Conservation (phyloP, 2,329 filamentous ascomycete species). For the Talaromyces funiculosus region DNA sequence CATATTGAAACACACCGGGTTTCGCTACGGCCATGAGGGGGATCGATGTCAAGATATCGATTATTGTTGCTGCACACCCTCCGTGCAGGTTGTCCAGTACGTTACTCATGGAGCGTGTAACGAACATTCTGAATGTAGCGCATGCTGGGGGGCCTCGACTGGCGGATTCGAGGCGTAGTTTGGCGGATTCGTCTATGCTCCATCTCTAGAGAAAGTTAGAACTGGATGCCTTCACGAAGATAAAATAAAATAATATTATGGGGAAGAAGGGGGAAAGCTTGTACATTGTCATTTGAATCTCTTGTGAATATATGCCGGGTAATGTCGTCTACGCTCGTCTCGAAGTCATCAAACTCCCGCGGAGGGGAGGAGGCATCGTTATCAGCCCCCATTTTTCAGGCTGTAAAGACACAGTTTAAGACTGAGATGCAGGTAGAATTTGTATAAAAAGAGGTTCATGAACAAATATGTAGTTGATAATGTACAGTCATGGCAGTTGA, state of each 20-base stretch:
- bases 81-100: conserved; percentile 85
- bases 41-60: conserved; percentile 61
- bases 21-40: conserved; percentile 52
- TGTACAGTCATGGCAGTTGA: not conserved
- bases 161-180: conserved; percentile 35
- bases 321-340: not conserved
- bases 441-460: not conserved
- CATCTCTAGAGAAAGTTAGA: not conserved
- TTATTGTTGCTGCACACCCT: conserved; percentile 65
- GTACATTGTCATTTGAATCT: not conserved
- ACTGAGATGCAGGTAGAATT: not conserved
- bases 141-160: conserved; percentile 28
- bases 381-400: not conserved
- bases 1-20: conserved; percentile 56
- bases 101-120: conserved; percentile 88
- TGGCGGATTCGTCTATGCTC: conserved; percentile 15
- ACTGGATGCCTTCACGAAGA: not conserved
- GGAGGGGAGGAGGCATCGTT: not conserved
- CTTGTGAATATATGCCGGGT: not conserved
- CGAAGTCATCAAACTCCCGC: not conserved
- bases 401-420: no score
- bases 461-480: not conserved
- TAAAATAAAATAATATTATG: not conserved
- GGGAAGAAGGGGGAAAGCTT: not conserved
- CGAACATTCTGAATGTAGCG: conserved; percentile 41